Conservation (phyloP, 345 rosid genomes). For the Citropsis articulata region DNA sequence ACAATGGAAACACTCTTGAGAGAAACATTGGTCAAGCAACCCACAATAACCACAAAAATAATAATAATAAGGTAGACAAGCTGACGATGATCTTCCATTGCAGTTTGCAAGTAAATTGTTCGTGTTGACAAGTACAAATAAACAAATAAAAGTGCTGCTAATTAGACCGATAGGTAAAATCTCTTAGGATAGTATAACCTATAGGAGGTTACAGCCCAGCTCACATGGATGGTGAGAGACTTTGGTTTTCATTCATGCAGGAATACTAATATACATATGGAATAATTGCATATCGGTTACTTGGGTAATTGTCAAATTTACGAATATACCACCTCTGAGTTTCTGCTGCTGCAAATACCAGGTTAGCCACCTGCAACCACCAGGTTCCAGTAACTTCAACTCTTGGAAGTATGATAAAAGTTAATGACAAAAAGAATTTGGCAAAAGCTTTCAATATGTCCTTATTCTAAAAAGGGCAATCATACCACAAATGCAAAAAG, state of each 20-base stretch:
- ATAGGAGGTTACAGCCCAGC: neutral
- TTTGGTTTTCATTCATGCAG: neutral
- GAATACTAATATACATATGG: constrained; percentile 40
- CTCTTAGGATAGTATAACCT: neutral
- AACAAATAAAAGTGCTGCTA: neutral
- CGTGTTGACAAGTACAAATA: neutral
- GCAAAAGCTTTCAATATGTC: neutral
- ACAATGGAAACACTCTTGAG: neutral
- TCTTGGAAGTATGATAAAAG: neutral
- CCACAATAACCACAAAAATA: too few species aligned
- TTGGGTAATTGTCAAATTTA: constrained; percentile 66
- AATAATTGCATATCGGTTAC: constrained; percentile 43
- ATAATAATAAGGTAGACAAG: neutral
- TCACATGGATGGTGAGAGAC: neutral
- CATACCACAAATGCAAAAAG: constrained; percentile 64
- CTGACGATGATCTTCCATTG: neutral
- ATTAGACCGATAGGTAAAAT: neutral
- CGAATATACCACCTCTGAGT: constrained; percentile 67
- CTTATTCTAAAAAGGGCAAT: neutral
- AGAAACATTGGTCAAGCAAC: neutral
- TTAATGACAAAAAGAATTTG: neutral
- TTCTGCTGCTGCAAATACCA: constrained; percentile 60
- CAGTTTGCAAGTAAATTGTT: neutral
- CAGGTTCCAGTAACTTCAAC: neutral
- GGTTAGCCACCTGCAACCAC: constrained; percentile 61